Base-by-base conservation (phyloP, 1,284 basidiomycete species). In the Cerioporus squamosus region DNA sequence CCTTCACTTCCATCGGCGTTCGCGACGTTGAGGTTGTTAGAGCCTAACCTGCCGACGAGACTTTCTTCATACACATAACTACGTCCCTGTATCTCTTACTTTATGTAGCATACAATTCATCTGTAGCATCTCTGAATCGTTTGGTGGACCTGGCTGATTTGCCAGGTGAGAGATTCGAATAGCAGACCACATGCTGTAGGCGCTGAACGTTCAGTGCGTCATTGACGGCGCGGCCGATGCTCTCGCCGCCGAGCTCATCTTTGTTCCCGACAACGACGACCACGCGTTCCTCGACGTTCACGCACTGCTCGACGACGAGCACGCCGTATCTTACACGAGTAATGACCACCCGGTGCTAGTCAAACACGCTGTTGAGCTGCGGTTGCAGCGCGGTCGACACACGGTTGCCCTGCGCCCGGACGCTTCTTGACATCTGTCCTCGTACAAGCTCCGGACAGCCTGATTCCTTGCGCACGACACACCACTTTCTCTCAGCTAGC, bases 351-450 rank as follows among this genome's bases (percentile, higher is more conserved):
- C 20, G 46, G 17, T 2, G 5, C n/a, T 47, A 47, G 31, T 14
- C 15, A 14, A 18, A 47, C 31, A 47, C 46, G 46, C 46, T 2
- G 1, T 5, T 2, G 36, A 36, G 31, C 31, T 18, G 53, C 49
- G 49, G 46, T 42, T 15, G 38, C 54, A 50, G 47, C 49, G 53
- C 49, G 58, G 58, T 31, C 31, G 48, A 45, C 49, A 50, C 58
- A 49, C 47, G 47, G 23, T 39, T 49, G 20, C 33, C 47, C 23
- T n/a, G 44, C 46, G 46, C 33, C 33, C 33, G 29, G 17, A 31
- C 49, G 3, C 39, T 18, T n/a, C 45, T 26, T 31, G 14, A 18
- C 26, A 10, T n/a, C n/a, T n/a, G n/a, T n/a, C n/a, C n/a, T n/a
- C 29, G 24, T 17, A 7, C n/a, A 9, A 29, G 18, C 7, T 20